Evolutionary conservation across 371 early-diverging fungal genomes (phyloP), one percentile per base, ranked within the genome.

Genomic region (Amoeboaphelidium protococcarum): DNA sequence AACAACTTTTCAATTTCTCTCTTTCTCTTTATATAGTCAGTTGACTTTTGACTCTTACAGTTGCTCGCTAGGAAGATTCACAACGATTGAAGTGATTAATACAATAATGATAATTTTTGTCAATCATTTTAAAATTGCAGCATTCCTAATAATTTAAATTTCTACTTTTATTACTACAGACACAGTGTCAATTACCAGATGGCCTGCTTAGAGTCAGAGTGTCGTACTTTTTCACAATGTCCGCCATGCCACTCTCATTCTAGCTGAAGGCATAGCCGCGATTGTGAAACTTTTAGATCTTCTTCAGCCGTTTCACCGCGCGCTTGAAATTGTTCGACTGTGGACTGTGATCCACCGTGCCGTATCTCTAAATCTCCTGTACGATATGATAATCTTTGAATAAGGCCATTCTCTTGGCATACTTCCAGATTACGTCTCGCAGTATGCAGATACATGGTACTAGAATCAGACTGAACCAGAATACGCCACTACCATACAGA

Each of bases 191-290:
- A n/a, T n/a, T n/a, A n/a, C n/a, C n/a, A n/a, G n/a, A n/a, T n/a
- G n/a, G n/a, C n/a, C n/a, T n/a, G n/a, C n/a, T n/a, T n/a, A n/a
- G n/a, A n/a, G n/a, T n/a, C n/a, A n/a, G n/a, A n/a, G 95, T 94
- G 65, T 94, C 92, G 66, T 94, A 94, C 27, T 82, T 76, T 37
- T 91, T 73, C 50, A 92, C 86, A 44, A 95, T 63, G 52, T 84
- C 74, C 26, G 82, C 80, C 60, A 90, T 90, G 19, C 91, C 96
- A 52, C 74, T 74, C 54, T 95, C 96, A 61, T 75, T 88, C 59
- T 95, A 94, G 40, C 90, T 86, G 58, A 95, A 95, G 6, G 96
- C 96, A 62, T 79, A 95, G 26, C 96, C 96, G 25, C 96, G 74
- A 47, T 73, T 85, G 27, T 85, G 95, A 23, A 87, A 64, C 23